Conservation (phyloP, 2,329 filamentous ascomycete species). For the Alternaria sp. region DNA sequence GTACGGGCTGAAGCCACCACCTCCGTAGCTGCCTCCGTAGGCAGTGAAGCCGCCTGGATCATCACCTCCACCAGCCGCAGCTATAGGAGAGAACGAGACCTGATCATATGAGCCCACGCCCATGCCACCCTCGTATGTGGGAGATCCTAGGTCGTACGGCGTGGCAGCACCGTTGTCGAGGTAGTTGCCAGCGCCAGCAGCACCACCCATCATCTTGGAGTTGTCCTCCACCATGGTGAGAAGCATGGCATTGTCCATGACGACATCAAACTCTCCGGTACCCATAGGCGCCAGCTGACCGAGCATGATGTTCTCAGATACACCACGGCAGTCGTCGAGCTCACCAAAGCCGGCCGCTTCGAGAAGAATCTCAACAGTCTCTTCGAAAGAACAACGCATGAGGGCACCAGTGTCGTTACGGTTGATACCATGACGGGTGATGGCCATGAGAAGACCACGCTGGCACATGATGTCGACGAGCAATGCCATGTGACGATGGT, state of each 20-base stretch:
- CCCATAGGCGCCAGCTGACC: slow-evolving; percentile 97
- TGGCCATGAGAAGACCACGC: slow-evolving; percentile 90
- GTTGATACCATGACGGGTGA: slow-evolving; percentile 98
- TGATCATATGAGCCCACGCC: slow-evolving; percentile 69
- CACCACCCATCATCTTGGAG: slow-evolving; percentile 70
- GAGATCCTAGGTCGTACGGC: slow-evolving; percentile 82
- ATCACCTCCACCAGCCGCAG: slow-evolving; percentile 69
- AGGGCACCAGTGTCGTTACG: slow-evolving; percentile 95
- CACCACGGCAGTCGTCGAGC: slow-evolving; percentile 95
- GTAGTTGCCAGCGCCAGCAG: slow-evolving; percentile 76
- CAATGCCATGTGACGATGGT: slow-evolving; percentile 94
- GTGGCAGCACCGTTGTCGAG: slow-evolving; percentile 84
- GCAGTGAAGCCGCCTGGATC: slow-evolving; percentile 63
- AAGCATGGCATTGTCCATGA: slow-evolving; percentile 93
- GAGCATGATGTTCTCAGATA: slow-evolving; percentile 98
- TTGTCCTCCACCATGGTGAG: slow-evolving; percentile 95
- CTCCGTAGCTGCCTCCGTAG: slow-evolving; percentile 73
- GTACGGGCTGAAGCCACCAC: slow-evolving; percentile 73
- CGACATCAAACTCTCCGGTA: slow-evolving; percentile 93
- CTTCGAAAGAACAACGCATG: slow-evolving; percentile 99
- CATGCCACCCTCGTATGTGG: slow-evolving; percentile 67
- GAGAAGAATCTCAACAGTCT: slow-evolving; percentile 97
- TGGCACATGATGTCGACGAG: slow-evolving; percentile 98
- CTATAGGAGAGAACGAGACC: slow-evolving; percentile 75
- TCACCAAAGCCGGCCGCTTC: slow-evolving; percentile 95